Conservation (phyloP, 2,329 filamentous ascomycete genomes). For the Colletotrichum simmondsii region DNA sequence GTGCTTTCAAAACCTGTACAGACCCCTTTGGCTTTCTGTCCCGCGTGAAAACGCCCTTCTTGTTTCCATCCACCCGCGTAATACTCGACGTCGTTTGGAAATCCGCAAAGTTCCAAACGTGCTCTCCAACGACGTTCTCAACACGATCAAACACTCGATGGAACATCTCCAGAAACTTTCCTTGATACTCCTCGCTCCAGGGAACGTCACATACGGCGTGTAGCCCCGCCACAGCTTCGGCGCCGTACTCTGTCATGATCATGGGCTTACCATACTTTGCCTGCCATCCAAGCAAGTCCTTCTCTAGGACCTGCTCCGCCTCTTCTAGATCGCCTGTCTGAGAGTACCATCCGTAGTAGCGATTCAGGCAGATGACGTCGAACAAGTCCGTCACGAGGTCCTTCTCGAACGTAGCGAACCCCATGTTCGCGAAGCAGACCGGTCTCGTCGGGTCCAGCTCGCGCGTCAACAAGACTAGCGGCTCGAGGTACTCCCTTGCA, state of each 20-base stretch:
- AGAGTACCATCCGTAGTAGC: slow-evolving; percentile 43
- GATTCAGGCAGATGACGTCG: slow-evolving; percentile 42
- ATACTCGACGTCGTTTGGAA: slow-evolving; percentile 38
- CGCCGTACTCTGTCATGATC: slow-evolving; percentile 43
- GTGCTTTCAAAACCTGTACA: slow-evolving; percentile 30
- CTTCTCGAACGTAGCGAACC: slow-evolving; percentile 16
- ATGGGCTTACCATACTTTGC: slow-evolving; percentile 42
- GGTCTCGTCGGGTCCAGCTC: slow-evolving; percentile 40
- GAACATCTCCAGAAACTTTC: slow-evolving; percentile 40
- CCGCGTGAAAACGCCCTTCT: slow-evolving; percentile 40
- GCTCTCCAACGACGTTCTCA: slow-evolving; percentile 41
- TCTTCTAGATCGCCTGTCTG: slow-evolving; percentile 38
- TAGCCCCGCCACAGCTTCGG: slow-evolving; percentile 41
- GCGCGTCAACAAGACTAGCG: slow-evolving; percentile 37
- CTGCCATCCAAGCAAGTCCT: slow-evolving; percentile 39
- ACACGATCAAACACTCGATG: slow-evolving; percentile 43
- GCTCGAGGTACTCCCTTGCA: slow-evolving; percentile 40
- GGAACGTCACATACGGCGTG: slow-evolving; percentile 39
- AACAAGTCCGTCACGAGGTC: slow-evolving; percentile 41
- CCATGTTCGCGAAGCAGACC: slow-evolving; percentile 40
- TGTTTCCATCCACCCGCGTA: slow-evolving; percentile 38
- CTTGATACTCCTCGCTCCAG: slow-evolving; percentile 45
- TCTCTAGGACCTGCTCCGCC: slow-evolving; percentile 38
- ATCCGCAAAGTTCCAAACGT: slow-evolving; percentile 42
- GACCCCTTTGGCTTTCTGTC: slow-evolving; percentile 38